Conservation (phyloP, 2,329 filamentous ascomycete genomes). For the Stenocarpella maydis region DNA sequence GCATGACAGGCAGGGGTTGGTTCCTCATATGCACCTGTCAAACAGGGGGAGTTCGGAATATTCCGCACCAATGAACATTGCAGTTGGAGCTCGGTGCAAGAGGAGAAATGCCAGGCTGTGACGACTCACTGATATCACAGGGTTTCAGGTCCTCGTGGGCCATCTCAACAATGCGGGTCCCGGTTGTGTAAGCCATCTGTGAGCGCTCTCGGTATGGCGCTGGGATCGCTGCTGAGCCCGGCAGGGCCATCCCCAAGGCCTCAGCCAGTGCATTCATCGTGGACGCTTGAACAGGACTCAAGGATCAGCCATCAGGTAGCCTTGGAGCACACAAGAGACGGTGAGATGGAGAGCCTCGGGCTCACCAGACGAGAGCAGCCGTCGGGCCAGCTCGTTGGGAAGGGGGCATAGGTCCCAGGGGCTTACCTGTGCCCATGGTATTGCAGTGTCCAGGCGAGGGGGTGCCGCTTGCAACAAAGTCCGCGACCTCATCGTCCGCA, state of each 20-base stretch:
- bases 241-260: conserved; percentile 60
- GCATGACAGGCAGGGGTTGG: not conserved
- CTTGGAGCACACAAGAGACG: not conserved
- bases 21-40: not conserved
- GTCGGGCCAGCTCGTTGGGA: not conserved
- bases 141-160: conserved; percentile 57
- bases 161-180: conserved; percentile 59
- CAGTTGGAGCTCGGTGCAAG: not conserved
- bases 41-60: conserved; percentile 1
- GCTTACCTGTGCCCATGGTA: conserved; percentile 56
- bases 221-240: conserved; percentile 59
- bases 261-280: conserved; percentile 63
- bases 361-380: not conserved
- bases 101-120: not conserved
- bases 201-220: conserved; percentile 57
- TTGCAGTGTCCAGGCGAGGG: conserved; percentile 59
- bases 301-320: not conserved
- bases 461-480: conserved; percentile 52
- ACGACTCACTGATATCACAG: conserved; percentile 52
- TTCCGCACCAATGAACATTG: conserved; percentile 13
- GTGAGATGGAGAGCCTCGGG: not conserved
- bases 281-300: conserved; percentile 45
- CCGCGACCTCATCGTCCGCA: conserved; percentile 52
- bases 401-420: not conserved
- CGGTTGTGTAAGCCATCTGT: conserved; percentile 58